phyloP scores from a whole-genome alignment of 306 rosid species.

The Styphnolobium japonicum region DNA sequence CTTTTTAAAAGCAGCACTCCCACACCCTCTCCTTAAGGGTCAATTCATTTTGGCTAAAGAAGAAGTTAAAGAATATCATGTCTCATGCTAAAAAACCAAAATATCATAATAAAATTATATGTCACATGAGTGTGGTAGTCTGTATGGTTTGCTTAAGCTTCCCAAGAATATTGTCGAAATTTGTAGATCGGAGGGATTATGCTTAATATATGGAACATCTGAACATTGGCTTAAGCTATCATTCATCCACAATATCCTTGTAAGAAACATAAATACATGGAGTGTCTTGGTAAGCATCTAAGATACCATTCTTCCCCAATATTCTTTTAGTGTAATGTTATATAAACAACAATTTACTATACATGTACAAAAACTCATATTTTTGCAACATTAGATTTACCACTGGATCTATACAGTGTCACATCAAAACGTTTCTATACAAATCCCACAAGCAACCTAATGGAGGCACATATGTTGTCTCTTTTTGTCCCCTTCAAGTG shows the following conservation, averaged over 20 bases:
- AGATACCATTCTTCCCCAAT: background rate
- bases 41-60: background rate
- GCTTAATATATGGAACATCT: background rate
- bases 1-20: background rate
- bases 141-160: background rate
- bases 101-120: background rate
- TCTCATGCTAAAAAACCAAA: background rate
- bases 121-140: background rate
- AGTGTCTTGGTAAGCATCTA: background rate
- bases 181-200: background rate
- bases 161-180: background rate
- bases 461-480: background rate
- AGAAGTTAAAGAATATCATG: background rate
- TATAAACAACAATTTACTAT: background rate
- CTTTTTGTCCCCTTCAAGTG: background rate
- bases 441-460: background rate
- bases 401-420: background rate
- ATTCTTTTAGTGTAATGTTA: background rate
- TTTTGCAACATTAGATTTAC: background rate
- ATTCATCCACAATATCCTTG: background rate
- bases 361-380: background rate
- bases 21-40: background rate
- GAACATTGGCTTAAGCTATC: background rate
- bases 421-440: background rate
- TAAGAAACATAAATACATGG: background rate